Evolutionary conservation across 495 filamentous ascomycete genomes (phyloP).

Genomic region (Hypoxylon intermedium): DNA sequence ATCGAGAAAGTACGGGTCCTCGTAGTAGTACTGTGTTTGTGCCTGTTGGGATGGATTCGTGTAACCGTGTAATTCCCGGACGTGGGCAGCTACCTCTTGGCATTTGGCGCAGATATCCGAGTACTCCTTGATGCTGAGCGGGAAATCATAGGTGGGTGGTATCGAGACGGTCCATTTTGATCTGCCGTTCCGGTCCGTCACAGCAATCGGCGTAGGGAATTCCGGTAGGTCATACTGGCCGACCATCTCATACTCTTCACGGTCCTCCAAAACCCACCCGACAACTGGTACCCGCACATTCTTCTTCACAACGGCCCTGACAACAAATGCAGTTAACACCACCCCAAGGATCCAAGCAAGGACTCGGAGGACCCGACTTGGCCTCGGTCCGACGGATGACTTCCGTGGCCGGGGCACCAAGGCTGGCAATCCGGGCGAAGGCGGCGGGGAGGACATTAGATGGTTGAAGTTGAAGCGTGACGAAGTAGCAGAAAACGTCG

Average conservation of each 20-base stretch:
- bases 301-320: conserved; percentile 39
- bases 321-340: conserved; percentile 20
- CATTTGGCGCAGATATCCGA: conserved; percentile 65
- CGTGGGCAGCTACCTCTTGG: conserved; percentile 58
- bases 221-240: conserved; percentile 58
- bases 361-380: conserved; percentile 57
- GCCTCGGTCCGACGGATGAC: conserved; percentile 49
- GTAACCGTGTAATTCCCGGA: conserved; percentile 54
- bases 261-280: conserved; percentile 42
- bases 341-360: conserved; percentile 51
- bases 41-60: conserved; percentile 46
- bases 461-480: conserved; percentile 67
- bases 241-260: conserved; percentile 58
- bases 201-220: conserved; percentile 64
- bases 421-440: conserved; percentile 69
- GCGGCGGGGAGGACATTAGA: conserved; percentile 65
- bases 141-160: conserved; percentile 63
- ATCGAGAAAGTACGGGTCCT: conserved; percentile 71
- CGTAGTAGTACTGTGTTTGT: conserved; percentile 60
- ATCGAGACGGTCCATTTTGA: conserved; percentile 76
- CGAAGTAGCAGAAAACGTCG: conserved; percentile 60
- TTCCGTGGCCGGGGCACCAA: conserved; percentile 68
- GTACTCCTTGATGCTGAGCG: conserved; percentile 65
- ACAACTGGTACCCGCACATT: conserved; percentile 37
- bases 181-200: conserved; percentile 62